Evolutionary conservation across 768 basidiomycete genomes (phyloP).

Genomic region (Podaxis carcinomalis): DNA sequence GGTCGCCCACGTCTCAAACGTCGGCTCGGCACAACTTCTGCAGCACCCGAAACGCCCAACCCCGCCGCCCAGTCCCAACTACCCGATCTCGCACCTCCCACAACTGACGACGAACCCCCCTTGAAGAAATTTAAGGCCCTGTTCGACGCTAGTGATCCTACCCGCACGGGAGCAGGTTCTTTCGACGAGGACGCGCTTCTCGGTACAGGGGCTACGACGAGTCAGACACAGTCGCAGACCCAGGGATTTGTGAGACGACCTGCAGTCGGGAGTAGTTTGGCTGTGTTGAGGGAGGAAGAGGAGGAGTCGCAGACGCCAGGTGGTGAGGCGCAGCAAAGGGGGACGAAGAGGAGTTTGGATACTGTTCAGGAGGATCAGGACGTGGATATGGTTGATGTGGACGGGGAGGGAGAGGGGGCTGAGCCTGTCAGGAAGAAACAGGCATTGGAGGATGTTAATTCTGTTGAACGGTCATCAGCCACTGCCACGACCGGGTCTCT

Average conservation of each 20-base stretch:
- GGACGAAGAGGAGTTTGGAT: slow-evolving; percentile 37
- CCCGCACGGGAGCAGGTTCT: slow-evolving; percentile 17
- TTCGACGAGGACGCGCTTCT: slow-evolving; percentile 16
- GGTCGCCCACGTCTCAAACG: slow-evolving; percentile 50
- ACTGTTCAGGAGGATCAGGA: slow-evolving; percentile 31
- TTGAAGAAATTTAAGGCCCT: slow-evolving; percentile 68
- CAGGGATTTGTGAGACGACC: slow-evolving; percentile 15
- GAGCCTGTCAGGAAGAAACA: slow-evolving; percentile 34
- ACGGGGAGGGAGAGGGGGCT: slow-evolving; percentile 12
- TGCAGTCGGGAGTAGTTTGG: slow-evolving; percentile 16
- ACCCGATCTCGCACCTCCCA: slow-evolving; percentile 13
- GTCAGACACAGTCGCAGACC: slow-evolving; percentile 34
- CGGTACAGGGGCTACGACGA: slow-evolving; percentile 12
- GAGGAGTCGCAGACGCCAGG: slow-evolving; percentile 34
- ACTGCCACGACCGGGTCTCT: background rate
- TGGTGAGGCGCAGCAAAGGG: slow-evolving; percentile 14
- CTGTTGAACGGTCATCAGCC: slow-evolving; percentile 19
- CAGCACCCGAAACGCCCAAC: background rate
- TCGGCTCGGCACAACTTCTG: slow-evolving; percentile 34
- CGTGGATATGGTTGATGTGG: slow-evolving; percentile 31
- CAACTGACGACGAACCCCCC: slow-evolving; percentile 44
- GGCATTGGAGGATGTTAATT: slow-evolving; percentile 36
- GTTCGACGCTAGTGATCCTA: slow-evolving; percentile 61
- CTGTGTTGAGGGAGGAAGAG: slow-evolving; percentile 51
- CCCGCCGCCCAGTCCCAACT: slow-evolving; percentile 14